Base-by-base conservation (phyloP, 176 grass and related monocot species). In the Guadua angustifolia region DNA sequence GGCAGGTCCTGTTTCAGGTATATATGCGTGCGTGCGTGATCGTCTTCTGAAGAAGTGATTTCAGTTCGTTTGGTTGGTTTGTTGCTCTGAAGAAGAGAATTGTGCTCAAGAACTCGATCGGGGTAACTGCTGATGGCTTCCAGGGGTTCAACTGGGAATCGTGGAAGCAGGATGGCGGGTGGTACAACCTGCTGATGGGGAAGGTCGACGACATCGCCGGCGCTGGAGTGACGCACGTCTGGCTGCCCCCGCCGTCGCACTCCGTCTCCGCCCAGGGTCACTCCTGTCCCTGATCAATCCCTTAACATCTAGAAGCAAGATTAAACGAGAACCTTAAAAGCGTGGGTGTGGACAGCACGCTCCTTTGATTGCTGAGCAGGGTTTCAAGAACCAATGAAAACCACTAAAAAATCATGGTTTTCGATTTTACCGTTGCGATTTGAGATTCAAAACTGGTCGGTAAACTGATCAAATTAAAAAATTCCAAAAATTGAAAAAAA, bases 71-170 rank as follows among this genome's bases (percentile, higher is more conserved):
- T 0, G 0, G 17, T 18, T 43, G 0, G 35, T 19, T 65, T 59
- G 51, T 1, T 75, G 35, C 17, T 47, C 5, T 42, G 8, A 46
- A 7, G 55, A 21, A 12, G 42, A 65, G 16, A 12, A 64, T 22
- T 67, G 61, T 69, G 73, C 26, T 55, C 7, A 38, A 53, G 29
- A 80, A 69, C 35, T 36, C 35, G 35, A 2, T 36, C 35, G 35
- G 35, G 35, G 35, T 21, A 22, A 33, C 9, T 81, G 53, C 57
- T 25, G 57, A 0, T 65, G 66, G 24, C 11, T 36, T 75, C 11
- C 81, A 97, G 92, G 94, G 88, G 1, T 97, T 97, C 85, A 97
- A 94, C 79, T 97, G 94, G 94, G 94, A 97, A 26, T 94, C 91
- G 35, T 97, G 89, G 94, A 88, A 65, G 50, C 92, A 93, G 68